Evolutionary conservation across 495 filamentous ascomycete genomes (phyloP).

Genomic region (Haplographium delicatum): DNA sequence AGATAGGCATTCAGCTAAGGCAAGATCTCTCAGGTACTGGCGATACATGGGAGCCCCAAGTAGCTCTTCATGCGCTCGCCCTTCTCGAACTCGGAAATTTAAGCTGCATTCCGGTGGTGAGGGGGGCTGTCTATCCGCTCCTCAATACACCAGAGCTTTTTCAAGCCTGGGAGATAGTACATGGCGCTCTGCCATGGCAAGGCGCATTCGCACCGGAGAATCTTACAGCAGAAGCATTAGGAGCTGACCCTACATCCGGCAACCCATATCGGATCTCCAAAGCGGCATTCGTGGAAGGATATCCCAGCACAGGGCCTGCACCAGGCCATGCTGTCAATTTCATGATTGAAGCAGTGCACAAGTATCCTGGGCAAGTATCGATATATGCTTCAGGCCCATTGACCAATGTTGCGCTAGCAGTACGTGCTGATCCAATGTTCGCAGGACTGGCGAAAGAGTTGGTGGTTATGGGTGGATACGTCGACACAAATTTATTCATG

Average conservation of each 20-base stretch:
- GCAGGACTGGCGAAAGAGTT: conserved; percentile 10
- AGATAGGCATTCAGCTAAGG: neutral
- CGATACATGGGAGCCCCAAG: conserved; percentile 11
- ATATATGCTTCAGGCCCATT: conserved; percentile 5
- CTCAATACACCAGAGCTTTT: too few species aligned
- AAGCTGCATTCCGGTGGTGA: conserved; percentile 7
- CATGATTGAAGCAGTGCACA: conserved; percentile 10
- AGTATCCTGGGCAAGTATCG: conserved; percentile 9
- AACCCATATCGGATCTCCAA: conserved; percentile 4
- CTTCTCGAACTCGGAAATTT: conserved; percentile 11
- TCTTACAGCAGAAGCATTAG: conserved; percentile 3
- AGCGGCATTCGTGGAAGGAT: conserved; percentile 7
- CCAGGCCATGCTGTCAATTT: conserved; percentile 9
- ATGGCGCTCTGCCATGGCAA: conserved; percentile 9
- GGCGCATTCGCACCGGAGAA: conserved; percentile 4
- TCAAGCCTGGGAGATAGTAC: conserved; percentile 8
- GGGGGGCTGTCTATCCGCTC: conserved; percentile 7
- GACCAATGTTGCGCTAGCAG: conserved; percentile 6
- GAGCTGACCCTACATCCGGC: conserved; percentile 3
- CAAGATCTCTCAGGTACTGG: neutral
- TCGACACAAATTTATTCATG: conserved; percentile 3
- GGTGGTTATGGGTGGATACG: conserved; percentile 11
- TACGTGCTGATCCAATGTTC: conserved; percentile 1
- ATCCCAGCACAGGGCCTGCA: neutral
- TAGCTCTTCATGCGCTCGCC: conserved; percentile 8